These are phyloP conservation scores for Sarcodon aspratus DNA, from an alignment of 768 basidiomycete species.

Conservation along the genomic window DNA sequence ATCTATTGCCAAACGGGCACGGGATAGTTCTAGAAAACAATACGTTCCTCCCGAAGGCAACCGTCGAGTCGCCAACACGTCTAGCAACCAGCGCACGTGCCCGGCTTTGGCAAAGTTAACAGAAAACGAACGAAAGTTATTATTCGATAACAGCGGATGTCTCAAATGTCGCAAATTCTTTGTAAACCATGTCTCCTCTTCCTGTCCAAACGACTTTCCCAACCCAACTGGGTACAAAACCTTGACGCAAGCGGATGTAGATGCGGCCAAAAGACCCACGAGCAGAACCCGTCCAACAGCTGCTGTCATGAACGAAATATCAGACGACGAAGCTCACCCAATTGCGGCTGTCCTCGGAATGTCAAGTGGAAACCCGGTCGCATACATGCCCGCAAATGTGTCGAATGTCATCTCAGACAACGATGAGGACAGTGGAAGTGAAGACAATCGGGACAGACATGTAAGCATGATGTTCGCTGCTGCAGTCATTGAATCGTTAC, in stretches of 20 bases:
- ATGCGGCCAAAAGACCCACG: not conserved
- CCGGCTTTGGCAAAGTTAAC: constrained; percentile 4
- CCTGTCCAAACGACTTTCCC: constrained; percentile 14
- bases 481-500: no score
- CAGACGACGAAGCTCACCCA: not conserved
- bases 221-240: constrained; percentile 6
- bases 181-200: constrained; percentile 4
- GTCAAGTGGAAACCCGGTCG: no score
- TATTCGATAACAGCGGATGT: constrained; percentile 12
- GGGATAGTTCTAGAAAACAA: no score
- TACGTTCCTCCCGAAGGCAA: no score
- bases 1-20: no score
- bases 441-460: not conserved
- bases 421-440: not conserved
- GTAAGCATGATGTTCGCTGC: no score
- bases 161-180: constrained; percentile 13
- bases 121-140: constrained; percentile 1
- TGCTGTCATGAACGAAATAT: not conserved
- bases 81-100: no score
- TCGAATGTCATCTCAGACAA: not conserved
- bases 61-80: no score
- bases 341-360: not conserved
- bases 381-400: no score
- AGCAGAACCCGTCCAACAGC: not conserved
- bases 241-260: constrained; percentile 4